Evolutionary conservation across 2,329 filamentous ascomycete genomes (phyloP).

Genomic region (Paecilomyces niveus): DNA sequence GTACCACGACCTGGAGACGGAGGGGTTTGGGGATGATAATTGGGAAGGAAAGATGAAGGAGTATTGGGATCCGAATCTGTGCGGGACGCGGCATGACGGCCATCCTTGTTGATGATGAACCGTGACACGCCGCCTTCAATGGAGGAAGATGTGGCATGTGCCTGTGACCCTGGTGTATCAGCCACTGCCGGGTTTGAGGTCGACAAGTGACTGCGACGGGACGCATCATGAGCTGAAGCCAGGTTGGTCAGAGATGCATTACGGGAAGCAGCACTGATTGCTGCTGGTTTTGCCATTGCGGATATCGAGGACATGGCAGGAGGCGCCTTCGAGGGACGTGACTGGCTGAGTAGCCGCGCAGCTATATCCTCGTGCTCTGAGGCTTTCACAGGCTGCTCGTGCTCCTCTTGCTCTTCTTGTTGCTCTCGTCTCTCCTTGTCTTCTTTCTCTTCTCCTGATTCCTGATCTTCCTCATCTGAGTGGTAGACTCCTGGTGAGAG

Average conservation of each 20-base stretch:
- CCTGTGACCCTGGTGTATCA: constrained; percentile 21
- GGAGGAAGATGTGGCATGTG: constrained; percentile 39
- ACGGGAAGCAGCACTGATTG: constrained; percentile 26
- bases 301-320: constrained; percentile 44
- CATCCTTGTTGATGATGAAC: constrained; percentile 33
- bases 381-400: constrained; percentile 11
- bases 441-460: constrained; percentile 2
- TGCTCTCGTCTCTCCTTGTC: neutral
- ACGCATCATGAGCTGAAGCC: constrained; percentile 22
- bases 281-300: constrained; percentile 34
- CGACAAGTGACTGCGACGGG: constrained; percentile 23
- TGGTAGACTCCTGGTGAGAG: constrained; percentile 19
- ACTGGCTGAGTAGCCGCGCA: constrained; percentile 29
- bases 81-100: constrained; percentile 24
- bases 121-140: constrained; percentile 41
- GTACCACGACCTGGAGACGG: constrained; percentile 30
- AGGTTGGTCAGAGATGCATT: constrained; percentile 30
- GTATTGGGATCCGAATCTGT: constrained; percentile 39
- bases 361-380: constrained; percentile 31
- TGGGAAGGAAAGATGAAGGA: constrained; percentile 40
- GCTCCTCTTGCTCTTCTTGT: constrained; percentile 11
- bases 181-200: constrained; percentile 15
- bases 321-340: constrained; percentile 37
- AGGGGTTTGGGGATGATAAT: constrained; percentile 41
- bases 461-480: constrained; percentile 13